Base-by-base conservation (phyloP, 2,329 filamentous ascomycete species). In the Calonectria ilicicola region DNA sequence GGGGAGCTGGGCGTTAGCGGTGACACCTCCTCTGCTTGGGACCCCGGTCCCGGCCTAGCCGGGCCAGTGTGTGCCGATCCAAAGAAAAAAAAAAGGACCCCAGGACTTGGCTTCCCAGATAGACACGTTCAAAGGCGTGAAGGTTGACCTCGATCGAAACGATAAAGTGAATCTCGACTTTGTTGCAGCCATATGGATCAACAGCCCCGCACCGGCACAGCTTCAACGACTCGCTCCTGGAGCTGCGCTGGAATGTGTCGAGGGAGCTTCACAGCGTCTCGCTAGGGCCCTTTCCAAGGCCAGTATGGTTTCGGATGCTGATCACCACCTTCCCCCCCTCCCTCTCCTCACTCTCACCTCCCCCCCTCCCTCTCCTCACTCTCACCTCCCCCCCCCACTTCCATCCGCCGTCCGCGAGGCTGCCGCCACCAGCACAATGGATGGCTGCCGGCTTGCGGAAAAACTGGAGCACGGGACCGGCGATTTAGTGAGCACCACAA, bases 1-100 rank as follows among this genome's bases (percentile, higher is more conserved):
- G 56, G 69, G 69, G 40, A 38, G 38, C 56, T 29, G 64, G 64
- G 42, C 53, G 44, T 64, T 71, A 67, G 64, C 46, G 60, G 58
- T 12, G 23, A 51, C 67, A 46, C 56, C 17, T 26, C 29, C 27
- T 27, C 56, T n/a, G 23, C 42, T 65, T 65, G 38, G 27, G 2
- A 15, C 40, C 62, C 49, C 51, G 49, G 40, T 21, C 58, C 56
- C n/a, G 49, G 60, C 40, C 49, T 29, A 38, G 51, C 32, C 29
- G 29, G 47, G 19, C 21, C 51, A 56, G 32, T 14, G 29, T 35
- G 29, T 10, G 51, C 32, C 51, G 51, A 56, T 56, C 51, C 19
- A 38, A 12, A 21, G 21, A 40, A 42, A n/a, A 19, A 38, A 12
- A 21, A 32, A 40, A 42, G 26, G 27, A 6, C 32, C 42, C 42